phyloP scores from a whole-genome alignment of 352 stramenopile species.

The Globisporangium barbulae region DNA sequence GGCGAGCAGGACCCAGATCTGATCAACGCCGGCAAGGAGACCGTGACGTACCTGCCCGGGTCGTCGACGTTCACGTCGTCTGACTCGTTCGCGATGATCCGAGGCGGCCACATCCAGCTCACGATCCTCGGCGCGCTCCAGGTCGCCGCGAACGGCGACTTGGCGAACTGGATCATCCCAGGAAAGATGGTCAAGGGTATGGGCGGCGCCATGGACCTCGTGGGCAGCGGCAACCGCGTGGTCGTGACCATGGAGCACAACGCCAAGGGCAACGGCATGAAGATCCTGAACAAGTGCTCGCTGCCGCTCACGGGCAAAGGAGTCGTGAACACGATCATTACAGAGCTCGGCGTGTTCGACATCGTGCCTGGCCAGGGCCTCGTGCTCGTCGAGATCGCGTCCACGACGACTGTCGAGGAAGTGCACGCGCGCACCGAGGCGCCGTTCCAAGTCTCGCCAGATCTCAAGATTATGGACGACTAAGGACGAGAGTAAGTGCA shows the following conservation, averaged over 20 bases:
- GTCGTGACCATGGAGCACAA: slow-evolving; percentile 98
- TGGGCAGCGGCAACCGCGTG: slow-evolving; percentile 90
- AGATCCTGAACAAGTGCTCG: slow-evolving; percentile 93
- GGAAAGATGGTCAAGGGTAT: slow-evolving; percentile 98
- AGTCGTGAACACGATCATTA: slow-evolving; percentile 94
- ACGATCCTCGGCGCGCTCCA: slow-evolving; percentile 96
- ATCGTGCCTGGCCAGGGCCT: slow-evolving; percentile 63
- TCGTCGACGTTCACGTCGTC: slow-evolving; percentile 93
- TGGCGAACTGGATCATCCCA: slow-evolving; percentile 96
- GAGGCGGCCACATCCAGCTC: slow-evolving; percentile 93
- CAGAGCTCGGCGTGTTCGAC: slow-evolving; percentile 88
- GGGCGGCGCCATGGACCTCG: slow-evolving; percentile 97
- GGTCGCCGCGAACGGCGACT: slow-evolving; percentile 90
- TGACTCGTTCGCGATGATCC: slow-evolving; percentile 97
- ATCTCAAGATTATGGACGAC: slow-evolving; percentile 64
- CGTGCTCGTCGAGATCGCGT: slow-evolving; percentile 88
- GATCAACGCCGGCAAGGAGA: slow-evolving; percentile 98
- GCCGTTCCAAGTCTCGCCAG: slow-evolving; percentile 57
- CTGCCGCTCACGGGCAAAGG: slow-evolving; percentile 94
- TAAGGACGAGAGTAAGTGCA: neutral
- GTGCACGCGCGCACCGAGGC: slow-evolving; percentile 78
- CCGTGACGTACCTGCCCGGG: slow-evolving; percentile 91
- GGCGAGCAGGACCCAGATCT: slow-evolving; percentile 92
- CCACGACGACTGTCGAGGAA: slow-evolving; percentile 78
- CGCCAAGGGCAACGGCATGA: slow-evolving; percentile 91